Evolutionary conservation across 2,329 filamentous ascomycete species (phyloP).

Genomic region (Paraconiothyrium sp.): DNA sequence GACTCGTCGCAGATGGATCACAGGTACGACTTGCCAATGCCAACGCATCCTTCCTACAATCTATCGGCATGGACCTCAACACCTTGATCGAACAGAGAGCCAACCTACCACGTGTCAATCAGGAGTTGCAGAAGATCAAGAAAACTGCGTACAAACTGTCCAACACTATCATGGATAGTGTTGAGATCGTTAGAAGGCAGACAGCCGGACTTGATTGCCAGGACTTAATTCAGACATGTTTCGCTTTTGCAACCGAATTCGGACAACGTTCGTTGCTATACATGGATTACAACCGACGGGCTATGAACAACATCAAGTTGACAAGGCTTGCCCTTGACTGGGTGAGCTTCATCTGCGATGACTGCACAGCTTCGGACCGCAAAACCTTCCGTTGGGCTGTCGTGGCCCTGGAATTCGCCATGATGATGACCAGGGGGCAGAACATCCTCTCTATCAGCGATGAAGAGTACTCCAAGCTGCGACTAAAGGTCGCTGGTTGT

Average conservation of each 20-base stretch:
- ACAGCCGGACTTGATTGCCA: conserved; percentile 86
- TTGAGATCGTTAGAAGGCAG: conserved; percentile 89
- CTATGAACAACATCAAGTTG: conserved; percentile 97
- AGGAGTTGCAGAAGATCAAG: conserved; percentile 90
- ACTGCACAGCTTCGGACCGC: conserved; percentile 91
- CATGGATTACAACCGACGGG: conserved; percentile 93
- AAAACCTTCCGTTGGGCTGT: conserved; percentile 99
- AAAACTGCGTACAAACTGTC: conserved; percentile 96
- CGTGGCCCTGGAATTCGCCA: conserved; percentile 91
- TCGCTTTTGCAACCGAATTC: conserved; percentile 98
- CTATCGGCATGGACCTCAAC: conserved; percentile 85
- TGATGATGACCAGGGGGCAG: conserved; percentile 94
- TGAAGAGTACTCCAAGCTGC: conserved; percentile 82
- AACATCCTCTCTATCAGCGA: conserved; percentile 93
- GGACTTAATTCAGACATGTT: conserved; percentile 96
- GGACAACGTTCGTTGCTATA: conserved; percentile 93
- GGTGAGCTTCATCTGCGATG: conserved; percentile 97
- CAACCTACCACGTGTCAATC: conserved; percentile 90
- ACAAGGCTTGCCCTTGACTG: conserved; percentile 94
- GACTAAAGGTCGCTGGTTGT: conserved; percentile 91
- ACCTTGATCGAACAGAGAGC: conserved; percentile 91
- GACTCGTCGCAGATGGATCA: conserved; percentile 88
- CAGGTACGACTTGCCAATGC: conserved; percentile 80
- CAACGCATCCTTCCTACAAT: conserved; percentile 78
- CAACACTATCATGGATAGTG: conserved; percentile 98